A percentile compares a stretch with the other conserved stretches of the same genome.
phyloP scores from a whole-genome alignment of 2,329 filamentous ascomycete genomes.

The Fusarium buxicola region DNA sequence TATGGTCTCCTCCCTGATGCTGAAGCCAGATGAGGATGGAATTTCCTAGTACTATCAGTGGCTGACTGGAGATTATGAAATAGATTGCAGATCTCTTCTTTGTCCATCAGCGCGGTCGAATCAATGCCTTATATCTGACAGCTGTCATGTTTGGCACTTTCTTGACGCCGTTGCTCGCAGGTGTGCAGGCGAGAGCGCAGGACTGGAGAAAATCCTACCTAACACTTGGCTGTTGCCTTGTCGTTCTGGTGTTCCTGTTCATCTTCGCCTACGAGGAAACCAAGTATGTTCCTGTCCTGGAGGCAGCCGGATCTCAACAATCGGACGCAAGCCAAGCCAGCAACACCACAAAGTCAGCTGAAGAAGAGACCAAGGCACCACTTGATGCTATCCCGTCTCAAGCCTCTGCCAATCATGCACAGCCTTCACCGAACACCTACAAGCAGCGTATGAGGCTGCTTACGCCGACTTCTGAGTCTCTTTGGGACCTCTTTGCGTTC shows the following conservation, averaged over 20 bases:
- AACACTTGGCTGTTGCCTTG: slow-evolving; percentile 27
- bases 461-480: slow-evolving; percentile 23
- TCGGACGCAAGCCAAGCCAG: background rate
- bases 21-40: background rate
- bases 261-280: slow-evolving; percentile 39
- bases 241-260: slow-evolving; percentile 30
- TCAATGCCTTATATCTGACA: slow-evolving; percentile 45
- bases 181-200: slow-evolving; percentile 16
- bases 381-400: background rate
- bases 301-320: background rate
- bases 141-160: slow-evolving; percentile 41
- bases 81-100: slow-evolving; percentile 48
- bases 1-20: background rate
- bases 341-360: background rate
- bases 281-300: slow-evolving; percentile 34
- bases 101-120: slow-evolving; percentile 42
- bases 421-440: background rate
- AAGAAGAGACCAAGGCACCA: background rate
- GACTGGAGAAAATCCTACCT: slow-evolving; percentile 34
- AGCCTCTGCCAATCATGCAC: background rate
- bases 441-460: slow-evolving; percentile 9
- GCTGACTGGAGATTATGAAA: background rate
- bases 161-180: slow-evolving; percentile 45
- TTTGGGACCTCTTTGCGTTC: slow-evolving; percentile 11
- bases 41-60: background rate